Base-by-base conservation (phyloP, 2,329 filamentous ascomycete species). In the Delphinella strobiligena region DNA sequence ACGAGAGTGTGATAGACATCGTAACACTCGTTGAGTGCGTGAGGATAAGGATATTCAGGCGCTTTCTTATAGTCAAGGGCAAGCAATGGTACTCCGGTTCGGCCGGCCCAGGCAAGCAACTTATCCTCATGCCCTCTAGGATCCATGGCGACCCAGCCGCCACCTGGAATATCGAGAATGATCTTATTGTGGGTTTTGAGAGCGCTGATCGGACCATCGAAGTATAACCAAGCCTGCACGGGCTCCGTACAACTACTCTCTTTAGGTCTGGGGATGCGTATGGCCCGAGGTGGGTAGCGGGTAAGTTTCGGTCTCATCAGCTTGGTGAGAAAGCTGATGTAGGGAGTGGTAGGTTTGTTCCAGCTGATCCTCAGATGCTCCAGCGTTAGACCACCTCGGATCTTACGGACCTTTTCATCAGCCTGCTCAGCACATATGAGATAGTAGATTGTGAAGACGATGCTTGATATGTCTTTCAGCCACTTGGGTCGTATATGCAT, bases 141-240 rank as follows among this genome's bases (percentile, higher is more conserved):
- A 43, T 85, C 79, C 91, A 98, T 98, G 14, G 91, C 88, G 10
- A 98, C 88, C 49, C 93, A 98, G 0, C 91, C 91, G 22, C 91
- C 91, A 1, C 91, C 91, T 0, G 91, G 91, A 3, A 96, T 78
- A 58, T 98, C 91, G 27, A 98, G 56, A 1, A 98, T 74, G 19
- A 98, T 60, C 51, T 82, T 82, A 37, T 74, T 79, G 54, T 93
- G 82, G 31, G 80, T 73, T 51, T 78, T 77, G 34, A 95, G 66
- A 34, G 86, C 80, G 2, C 80, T 76, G 5, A 94, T 61, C 0
- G 88, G 81, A 0, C 91, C 91, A 53, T 96, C 86, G 52, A 88
- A 98, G 60, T 95, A 98, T 22, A 98, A 67, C 88, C 89, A 96
- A 1, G 75, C 89, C 41, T 76, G 72, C 1, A 94, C 78, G 0